phyloP scores from a whole-genome alignment of 2,329 filamentous ascomycete genomes.

The Penicillium sp. region DNA sequence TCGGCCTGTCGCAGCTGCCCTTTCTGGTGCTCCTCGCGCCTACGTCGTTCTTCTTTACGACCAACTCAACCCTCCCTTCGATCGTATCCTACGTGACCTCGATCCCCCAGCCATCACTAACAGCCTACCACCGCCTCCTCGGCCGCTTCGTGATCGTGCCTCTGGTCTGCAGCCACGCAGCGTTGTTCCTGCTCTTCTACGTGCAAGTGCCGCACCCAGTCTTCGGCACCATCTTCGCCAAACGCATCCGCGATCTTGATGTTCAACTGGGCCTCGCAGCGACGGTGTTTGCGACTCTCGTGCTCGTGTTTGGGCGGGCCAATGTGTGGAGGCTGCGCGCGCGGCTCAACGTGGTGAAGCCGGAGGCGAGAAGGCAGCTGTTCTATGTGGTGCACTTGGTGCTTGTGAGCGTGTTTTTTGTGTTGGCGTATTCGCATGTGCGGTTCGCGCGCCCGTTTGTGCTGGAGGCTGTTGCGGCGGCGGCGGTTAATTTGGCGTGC shows the following conservation, averaged over 20 bases:
- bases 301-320: constrained; percentile 47
- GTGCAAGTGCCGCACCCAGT: constrained; percentile 40
- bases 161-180: constrained; percentile 50
- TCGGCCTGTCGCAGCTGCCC: constrained; percentile 58
- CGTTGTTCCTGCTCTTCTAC: constrained; percentile 58
- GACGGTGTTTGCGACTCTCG: constrained; percentile 44
- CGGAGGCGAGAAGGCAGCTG: constrained; percentile 34
- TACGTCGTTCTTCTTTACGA: constrained; percentile 34
- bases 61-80: constrained; percentile 45
- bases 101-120: constrained; percentile 54
- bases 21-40: constrained; percentile 55
- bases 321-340: constrained; percentile 33
- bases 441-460: constrained; percentile 53
- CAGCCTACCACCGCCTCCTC: constrained; percentile 55
- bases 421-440: constrained; percentile 54
- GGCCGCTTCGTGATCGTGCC: constrained; percentile 51
- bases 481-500: constrained; percentile 39
- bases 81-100: constrained; percentile 51
- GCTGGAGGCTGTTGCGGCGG: constrained; percentile 47
- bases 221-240: constrained; percentile 42
- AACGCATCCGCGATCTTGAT: constrained; percentile 54
- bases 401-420: constrained; percentile 48
- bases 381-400: constrained; percentile 57
- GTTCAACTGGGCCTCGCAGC: constrained; percentile 54
- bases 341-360: constrained; percentile 15